These are phyloP conservation scores for Fusarium multiceps DNA, from an alignment of 2,329 filamentous ascomycete genomes.

Conservation along the genomic window DNA sequence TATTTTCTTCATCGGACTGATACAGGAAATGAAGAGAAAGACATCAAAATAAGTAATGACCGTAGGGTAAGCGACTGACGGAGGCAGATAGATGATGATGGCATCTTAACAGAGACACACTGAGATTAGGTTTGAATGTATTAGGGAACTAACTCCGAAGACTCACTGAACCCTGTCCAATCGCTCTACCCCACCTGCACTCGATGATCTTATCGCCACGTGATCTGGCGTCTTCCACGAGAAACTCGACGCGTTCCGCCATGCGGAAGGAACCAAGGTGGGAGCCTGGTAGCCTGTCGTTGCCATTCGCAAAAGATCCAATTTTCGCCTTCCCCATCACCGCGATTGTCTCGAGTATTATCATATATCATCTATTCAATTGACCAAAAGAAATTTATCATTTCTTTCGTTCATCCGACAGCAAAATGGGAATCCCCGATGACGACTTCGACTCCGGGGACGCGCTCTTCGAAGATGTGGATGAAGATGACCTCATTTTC, in stretches of 20 bases:
- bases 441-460: slow-evolving; percentile 46
- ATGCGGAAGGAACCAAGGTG: neutral
- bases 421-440: slow-evolving; percentile 19
- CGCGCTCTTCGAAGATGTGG: slow-evolving; percentile 43
- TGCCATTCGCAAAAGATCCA: neutral
- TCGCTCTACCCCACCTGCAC: too few species aligned
- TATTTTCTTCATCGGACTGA: fast-evolving
- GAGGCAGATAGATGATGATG: too few species aligned
- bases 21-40: neutral
- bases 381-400: fast-evolving
- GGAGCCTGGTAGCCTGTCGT: neutral
- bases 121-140: too few species aligned
- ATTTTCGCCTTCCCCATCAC: neutral
- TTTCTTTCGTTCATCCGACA: neutral
- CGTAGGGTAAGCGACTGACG: neutral
- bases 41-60: neutral
- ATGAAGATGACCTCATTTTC: slow-evolving; percentile 39
- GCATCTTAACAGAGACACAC: too few species aligned
- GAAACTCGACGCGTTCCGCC: neutral
- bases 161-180: too few species aligned
- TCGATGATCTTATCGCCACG: neutral
- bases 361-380: neutral
- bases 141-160: too few species aligned
- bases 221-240: slow-evolving; percentile 10
- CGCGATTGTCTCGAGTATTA: neutral